phyloP scores from a whole-genome alignment of 495 filamentous ascomycete genomes.

The Podospora didyma region DNA sequence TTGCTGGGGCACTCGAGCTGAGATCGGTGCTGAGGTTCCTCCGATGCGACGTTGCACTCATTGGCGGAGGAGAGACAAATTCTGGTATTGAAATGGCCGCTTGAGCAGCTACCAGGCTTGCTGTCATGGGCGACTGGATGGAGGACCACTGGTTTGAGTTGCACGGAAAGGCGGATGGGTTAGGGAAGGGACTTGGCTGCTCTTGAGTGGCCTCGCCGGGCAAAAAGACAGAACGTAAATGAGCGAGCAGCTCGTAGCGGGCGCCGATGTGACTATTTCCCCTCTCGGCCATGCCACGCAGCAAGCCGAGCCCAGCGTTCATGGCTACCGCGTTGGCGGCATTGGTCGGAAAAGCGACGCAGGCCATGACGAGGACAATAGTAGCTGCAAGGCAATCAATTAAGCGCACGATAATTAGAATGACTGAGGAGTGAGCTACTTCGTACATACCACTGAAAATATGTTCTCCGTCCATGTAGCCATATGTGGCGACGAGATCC shows the following conservation, averaged over 20 bases:
- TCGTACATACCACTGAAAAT: too few relatives aligned
- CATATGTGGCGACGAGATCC: constrained; percentile 48
- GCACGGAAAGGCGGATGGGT: background rate
- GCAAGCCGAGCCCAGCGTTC: constrained; percentile 39
- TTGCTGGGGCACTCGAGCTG: background rate
- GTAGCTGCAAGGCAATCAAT: too few relatives aligned
- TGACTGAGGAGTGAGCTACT: too few relatives aligned
- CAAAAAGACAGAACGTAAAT: constrained; percentile 11
- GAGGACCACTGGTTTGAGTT: background rate
- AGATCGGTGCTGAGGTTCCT: background rate
- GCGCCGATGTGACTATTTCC: constrained; percentile 44
- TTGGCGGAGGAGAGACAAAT: background rate
- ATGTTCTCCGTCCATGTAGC: constrained; percentile 49
- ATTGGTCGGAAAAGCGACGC: constrained; percentile 42
- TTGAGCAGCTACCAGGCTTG: constrained; percentile 4
- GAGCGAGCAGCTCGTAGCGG: constrained; percentile 37
- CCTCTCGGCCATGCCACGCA: constrained; percentile 44
- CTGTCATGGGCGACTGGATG: constrained; percentile 1
- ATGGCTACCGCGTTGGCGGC: constrained; percentile 36
- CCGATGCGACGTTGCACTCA: background rate
- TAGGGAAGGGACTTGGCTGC: background rate
- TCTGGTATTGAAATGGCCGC: background rate
- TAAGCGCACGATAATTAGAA: too few relatives aligned
- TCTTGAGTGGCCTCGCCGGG: background rate
- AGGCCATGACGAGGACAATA: constrained; percentile 47